Percentiles rank a stretch among this genome's conserved stretches.
phyloP scores from a whole-genome alignment of 306 rosid species.

The Quercus mongolica region DNA sequence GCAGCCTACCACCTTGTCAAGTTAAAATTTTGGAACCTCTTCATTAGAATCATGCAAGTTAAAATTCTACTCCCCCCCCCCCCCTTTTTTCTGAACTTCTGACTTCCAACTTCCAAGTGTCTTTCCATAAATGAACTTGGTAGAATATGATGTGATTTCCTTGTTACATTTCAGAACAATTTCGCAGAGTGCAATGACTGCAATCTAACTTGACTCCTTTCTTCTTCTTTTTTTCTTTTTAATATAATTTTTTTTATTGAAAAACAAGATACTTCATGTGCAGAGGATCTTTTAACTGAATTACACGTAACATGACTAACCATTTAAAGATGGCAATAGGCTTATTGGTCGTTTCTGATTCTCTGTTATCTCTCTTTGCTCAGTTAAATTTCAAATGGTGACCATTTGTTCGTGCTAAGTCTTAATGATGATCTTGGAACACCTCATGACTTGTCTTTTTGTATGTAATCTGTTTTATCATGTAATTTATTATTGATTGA shows the following conservation, averaged over 20 bases:
- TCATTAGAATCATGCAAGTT: no score
- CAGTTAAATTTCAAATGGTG: neutral
- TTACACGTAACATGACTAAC: no score
- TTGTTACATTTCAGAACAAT: neutral
- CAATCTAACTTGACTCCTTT: no score
- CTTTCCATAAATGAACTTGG: no score
- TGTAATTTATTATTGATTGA: neutral
- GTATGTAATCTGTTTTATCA: neutral
- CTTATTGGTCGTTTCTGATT: neutral
- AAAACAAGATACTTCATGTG: no score
- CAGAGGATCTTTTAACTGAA: no score
- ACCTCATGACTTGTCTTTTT: neutral
- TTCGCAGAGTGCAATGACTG: neutral
- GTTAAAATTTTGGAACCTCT: neutral
- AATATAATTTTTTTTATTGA: no score
- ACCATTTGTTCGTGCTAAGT: neutral
- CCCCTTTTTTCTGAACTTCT: no score
- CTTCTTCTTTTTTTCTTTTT: no score
- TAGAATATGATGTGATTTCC: neutral
- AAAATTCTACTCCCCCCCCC: no score
- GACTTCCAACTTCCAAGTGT: no score
- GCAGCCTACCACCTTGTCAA: neutral
- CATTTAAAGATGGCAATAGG: neutral
- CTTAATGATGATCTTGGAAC: neutral
- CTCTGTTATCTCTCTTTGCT: neutral